phyloP scores from a whole-genome alignment of 306 rosid species.

The Acacia acuminata region DNA sequence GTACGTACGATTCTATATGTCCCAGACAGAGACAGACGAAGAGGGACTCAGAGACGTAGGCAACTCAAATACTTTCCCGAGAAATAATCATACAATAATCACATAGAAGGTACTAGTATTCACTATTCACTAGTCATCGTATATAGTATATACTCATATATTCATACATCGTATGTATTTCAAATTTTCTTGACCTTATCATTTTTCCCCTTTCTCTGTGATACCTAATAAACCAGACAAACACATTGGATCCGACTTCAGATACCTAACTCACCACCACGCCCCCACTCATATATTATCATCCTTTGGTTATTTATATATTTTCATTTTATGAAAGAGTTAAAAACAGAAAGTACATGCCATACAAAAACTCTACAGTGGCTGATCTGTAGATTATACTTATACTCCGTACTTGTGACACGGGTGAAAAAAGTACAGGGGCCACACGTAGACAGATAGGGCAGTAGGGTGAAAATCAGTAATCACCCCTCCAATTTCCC shows the following conservation, averaged over 20 bases:
- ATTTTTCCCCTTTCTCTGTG: neutral
- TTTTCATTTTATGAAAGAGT: conserved; percentile 22
- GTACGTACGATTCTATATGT: neutral
- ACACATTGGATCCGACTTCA: no score
- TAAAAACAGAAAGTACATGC: conserved; percentile 29
- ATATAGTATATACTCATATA: neutral
- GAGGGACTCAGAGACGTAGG: neutral
- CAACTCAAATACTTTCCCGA: neutral
- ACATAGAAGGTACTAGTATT: neutral
- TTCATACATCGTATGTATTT: neutral
- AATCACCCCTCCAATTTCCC: neutral
- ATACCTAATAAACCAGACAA: conserved; percentile 14
- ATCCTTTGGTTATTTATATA: conserved; percentile 19
- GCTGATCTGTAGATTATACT: conserved; percentile 49
- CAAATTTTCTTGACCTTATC: neutral
- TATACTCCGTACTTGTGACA: conserved; percentile 16
- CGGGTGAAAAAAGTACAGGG: conserved; percentile 40
- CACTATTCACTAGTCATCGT: neutral
- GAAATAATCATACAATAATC: conserved; percentile 19
- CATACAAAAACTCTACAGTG: conserved; percentile 56
- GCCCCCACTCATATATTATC: neutral
- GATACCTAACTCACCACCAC: no score
- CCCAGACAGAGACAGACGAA: neutral
- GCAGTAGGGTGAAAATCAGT: neutral
- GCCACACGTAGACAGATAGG: conserved; percentile 33